phyloP scores from a whole-genome alignment of 164 flowering plant genomes.

The Stephania cephalantha region DNA sequence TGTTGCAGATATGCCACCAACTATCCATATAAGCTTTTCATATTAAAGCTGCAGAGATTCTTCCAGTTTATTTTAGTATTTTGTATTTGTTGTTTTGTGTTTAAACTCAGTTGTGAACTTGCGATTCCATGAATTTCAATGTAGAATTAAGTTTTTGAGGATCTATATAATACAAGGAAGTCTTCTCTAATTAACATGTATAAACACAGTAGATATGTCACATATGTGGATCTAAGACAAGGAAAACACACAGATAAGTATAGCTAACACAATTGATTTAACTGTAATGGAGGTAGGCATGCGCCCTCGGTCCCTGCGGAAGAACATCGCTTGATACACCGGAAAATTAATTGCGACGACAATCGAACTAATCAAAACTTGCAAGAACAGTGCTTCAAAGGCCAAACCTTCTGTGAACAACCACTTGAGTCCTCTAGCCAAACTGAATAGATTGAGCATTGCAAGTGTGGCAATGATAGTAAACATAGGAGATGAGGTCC shows the following conservation, averaged over 20 bases:
- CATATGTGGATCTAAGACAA: not conserved
- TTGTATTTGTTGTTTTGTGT: too few species aligned
- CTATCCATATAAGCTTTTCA: too few species aligned
- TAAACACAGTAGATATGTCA: not conserved
- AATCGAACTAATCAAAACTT: slow-evolving; percentile 35
- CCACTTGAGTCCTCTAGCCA: slow-evolving; percentile 28
- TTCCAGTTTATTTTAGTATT: too few species aligned
- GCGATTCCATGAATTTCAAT: not conserved
- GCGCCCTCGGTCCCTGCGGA: slow-evolving; percentile 62
- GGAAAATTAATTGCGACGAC: slow-evolving; percentile 51
- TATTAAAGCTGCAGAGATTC: too few species aligned
- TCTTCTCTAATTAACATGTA: not conserved
- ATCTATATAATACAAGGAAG: not conserved
- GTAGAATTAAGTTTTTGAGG: too few species aligned
- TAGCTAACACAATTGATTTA: not conserved
- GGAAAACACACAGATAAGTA: not conserved
- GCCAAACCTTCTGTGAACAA: not conserved
- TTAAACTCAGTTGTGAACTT: not conserved
- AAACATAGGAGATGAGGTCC: slow-evolving; percentile 51
- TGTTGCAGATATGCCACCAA: too few species aligned
- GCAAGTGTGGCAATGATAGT: slow-evolving; percentile 48
- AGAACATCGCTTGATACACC: slow-evolving; percentile 47
- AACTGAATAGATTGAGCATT: slow-evolving; percentile 44
- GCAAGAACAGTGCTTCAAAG: slow-evolving; percentile 25
- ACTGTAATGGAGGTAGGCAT: slow-evolving; percentile 34